phyloP scores from a whole-genome alignment of 2,329 filamentous ascomycete genomes.

The Aspergillus quadricinctus region DNA sequence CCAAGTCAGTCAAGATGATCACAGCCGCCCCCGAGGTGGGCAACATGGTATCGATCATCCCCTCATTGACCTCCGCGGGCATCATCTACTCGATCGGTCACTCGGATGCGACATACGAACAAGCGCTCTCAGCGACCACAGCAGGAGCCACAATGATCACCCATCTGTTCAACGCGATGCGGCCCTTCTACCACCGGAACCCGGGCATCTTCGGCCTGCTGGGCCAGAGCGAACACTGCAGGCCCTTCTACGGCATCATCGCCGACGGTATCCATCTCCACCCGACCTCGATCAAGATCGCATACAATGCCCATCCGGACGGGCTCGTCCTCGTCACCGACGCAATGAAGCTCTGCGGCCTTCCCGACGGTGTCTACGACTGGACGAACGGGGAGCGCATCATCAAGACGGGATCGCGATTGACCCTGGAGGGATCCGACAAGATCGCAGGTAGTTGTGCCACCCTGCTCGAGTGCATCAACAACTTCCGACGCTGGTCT shows the following conservation, averaged over 20 bases:
- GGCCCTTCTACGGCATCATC: constrained; percentile 82
- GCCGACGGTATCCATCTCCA: constrained; percentile 88
- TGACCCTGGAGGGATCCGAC: constrained; percentile 73
- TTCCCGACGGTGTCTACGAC: constrained; percentile 77
- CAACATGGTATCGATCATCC: constrained; percentile 64
- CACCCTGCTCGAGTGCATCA: constrained; percentile 42
- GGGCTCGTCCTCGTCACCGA: constrained; percentile 89
- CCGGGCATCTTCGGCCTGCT: constrained; percentile 85
- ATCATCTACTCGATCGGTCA: constrained; percentile 81
- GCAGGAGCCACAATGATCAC: constrained; percentile 84
- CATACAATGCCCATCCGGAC: constrained; percentile 77
- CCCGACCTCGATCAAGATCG: constrained; percentile 82
- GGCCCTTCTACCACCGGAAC: constrained; percentile 83
- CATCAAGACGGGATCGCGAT: constrained; percentile 58
- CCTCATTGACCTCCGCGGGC: constrained; percentile 58
- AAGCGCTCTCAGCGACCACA: constrained; percentile 67
- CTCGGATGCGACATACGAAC: constrained; percentile 80
- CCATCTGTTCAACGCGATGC: constrained; percentile 92
- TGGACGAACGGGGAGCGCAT: constrained; percentile 73
- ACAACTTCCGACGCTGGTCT: constrained; percentile 42
- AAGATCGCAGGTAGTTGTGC: constrained; percentile 67
- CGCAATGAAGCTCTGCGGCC: constrained; percentile 80
- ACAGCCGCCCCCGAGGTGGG: constrained; percentile 82
- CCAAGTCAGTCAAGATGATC: constrained; percentile 64
- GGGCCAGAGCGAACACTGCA: constrained; percentile 55